Evolutionary conservation across 2,329 filamentous ascomycete species (phyloP), one percentile per base, ranked within the genome.

Genomic region (Zasmidium angulare): DNA sequence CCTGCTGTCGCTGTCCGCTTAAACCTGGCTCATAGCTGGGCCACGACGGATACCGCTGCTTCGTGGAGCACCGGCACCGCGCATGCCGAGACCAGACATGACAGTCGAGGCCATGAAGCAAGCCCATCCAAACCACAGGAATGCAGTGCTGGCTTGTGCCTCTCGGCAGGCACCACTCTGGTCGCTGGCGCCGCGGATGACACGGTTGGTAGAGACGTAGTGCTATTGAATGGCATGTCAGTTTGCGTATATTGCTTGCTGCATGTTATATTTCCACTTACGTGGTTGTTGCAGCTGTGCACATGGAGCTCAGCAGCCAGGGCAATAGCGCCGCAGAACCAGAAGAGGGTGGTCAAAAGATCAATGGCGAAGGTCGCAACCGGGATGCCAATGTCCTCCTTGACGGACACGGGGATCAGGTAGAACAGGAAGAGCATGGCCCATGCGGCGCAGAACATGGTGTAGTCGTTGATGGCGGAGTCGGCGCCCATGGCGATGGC

Each of bases 91-190:
- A 56, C 82, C 76, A 63, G 89, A 81, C 70, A 84, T 78, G 48
- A 86, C 72, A 46, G 82, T 81, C 2, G 78, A 76, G 19, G 72
- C 85, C 24, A 79, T 76, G 69, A 88, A 89, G 23, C 82, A 79
- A 43, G 78, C 81, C 73, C 88, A 90, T 51, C 90, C 82, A 77
- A 93, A 92, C 88, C 88, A 93, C 76, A 91, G 82, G 78, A 93
- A 93, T 40, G 85, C 88, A 31, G 84, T 85, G 63, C 84, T 83
- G 40, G 89, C 89, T 78, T 93, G 89, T 17, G 90, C 84, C 76
- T 91, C 86, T 63, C 84, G 86, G 77, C 90, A 93, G 65, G 88
- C 84, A 78, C 87, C 86, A 82, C 78, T 74, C 26, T 56, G 59
- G 51, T 87, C 72, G 62, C 64, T 61, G 49, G 86, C 86, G 60